Evolutionary conservation across 495 filamentous ascomycete genomes (phyloP), one percentile per base, ranked within the genome.

Genomic region (Penicillium ochrochloron): DNA sequence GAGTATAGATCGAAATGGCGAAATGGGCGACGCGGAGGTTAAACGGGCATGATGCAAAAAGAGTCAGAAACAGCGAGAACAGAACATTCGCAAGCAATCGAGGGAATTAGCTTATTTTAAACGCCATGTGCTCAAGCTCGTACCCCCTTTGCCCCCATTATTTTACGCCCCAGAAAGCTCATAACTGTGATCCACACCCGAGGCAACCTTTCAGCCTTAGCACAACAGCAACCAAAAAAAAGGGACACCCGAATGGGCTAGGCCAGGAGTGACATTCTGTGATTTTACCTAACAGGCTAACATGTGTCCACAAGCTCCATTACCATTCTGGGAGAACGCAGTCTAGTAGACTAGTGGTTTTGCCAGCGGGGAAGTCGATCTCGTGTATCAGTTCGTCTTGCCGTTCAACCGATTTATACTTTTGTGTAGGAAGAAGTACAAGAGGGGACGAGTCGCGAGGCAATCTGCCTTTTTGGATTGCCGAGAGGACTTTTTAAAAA

Each of bases 301-400:
- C 12, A 52, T 31, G 23, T 27, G 48, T 5, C 48, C 48, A 52
- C 25, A 52, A 52, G 48, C 48, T n/a, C 48, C 48, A 52, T 52
- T 52, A 25, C 48, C 25, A 27, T 31, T 52, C 7, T 52, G 12
- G 48, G 48, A 29, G 21, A 48, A 46, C 23, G 44, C n/a, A 48
- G 44, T 25, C 44, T 48, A 25, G 41, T 44, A 14, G 10, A 14
- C 23, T 50, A 27, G 41, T 15, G 12, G 15, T 51, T 51, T 27
- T 11, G 19, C 42, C 23, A 17, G 23, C 23, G 48, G 25, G 48
- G 27, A 29, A 31, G 25, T 52, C 29, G 48, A 52, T 52, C 48
- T 31, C 48, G 48, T 52, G 48, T 4, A 27, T 3, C 4, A 17
- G 25, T 31, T 31, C 25, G 25, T 31, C 25, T 5, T 52, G 25